phyloP scores from a whole-genome alignment of 148 eudicot genomes.

The Camellia granthamiana region DNA sequence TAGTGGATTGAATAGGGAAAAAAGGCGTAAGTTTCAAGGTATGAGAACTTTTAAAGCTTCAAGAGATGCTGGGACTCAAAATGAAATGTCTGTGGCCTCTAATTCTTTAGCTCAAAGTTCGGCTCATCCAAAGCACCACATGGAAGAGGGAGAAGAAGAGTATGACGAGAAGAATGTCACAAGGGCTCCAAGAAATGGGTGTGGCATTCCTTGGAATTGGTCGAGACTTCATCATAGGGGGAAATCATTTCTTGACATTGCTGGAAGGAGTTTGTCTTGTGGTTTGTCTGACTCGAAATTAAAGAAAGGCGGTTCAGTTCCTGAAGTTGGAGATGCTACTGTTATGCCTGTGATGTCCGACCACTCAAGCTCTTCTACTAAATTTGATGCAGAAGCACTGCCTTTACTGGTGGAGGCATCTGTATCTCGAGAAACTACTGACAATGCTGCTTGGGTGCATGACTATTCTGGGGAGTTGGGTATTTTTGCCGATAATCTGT shows the following conservation, averaged over 20 bases:
- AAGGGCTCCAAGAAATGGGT: slow-evolving; percentile 65
- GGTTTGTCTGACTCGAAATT: slow-evolving; percentile 77
- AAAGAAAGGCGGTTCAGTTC: slow-evolving; percentile 46
- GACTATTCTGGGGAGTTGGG: slow-evolving; percentile 97
- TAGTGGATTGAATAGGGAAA: slow-evolving; percentile 50
- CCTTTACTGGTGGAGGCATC: slow-evolving; percentile 76
- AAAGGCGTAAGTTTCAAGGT: slow-evolving; percentile 66
- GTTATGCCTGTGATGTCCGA: slow-evolving; percentile 45
- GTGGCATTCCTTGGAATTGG: slow-evolving; percentile 95
- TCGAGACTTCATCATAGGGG: slow-evolving; percentile 88
- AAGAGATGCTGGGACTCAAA: slow-evolving; percentile 40
- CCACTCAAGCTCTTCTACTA: slow-evolving; percentile 53
- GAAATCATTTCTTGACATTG: slow-evolving; percentile 79
- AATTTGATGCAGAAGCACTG: slow-evolving; percentile 60
- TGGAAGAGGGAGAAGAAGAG: slow-evolving; percentile 39
- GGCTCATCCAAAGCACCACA: slow-evolving; percentile 32
- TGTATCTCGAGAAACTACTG: slow-evolving; percentile 58
- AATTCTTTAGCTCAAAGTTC: slow-evolving; percentile 66
- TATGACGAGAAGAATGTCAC: slow-evolving; percentile 47
- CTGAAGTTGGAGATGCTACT: slow-evolving; percentile 36
- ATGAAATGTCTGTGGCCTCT: slow-evolving; percentile 75
- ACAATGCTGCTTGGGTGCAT: slow-evolving; percentile 76
- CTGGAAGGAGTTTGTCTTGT: slow-evolving; percentile 92
- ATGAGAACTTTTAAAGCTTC: slow-evolving; percentile 42
- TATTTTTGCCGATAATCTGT: slow-evolving; percentile 67